Evolutionary conservation across 352 stramenopile genomes (phyloP).

Genomic region (Phytophthora meadii): DNA sequence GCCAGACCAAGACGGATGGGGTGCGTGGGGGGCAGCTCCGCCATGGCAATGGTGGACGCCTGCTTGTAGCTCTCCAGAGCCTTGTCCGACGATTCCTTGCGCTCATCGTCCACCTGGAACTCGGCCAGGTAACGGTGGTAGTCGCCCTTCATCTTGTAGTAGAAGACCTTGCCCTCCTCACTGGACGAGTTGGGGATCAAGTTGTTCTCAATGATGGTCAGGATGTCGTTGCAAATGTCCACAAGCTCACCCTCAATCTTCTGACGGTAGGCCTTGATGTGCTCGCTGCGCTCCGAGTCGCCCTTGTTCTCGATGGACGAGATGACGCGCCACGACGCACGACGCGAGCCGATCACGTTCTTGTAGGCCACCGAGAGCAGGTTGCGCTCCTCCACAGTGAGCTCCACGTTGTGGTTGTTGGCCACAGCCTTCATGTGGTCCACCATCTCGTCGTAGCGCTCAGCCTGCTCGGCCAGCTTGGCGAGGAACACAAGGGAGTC

Average conservation of each 20-base stretch:
- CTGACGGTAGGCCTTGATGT: slow-evolving; percentile 95
- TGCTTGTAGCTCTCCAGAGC: slow-evolving; percentile 83
- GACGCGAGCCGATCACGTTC: slow-evolving; percentile 98
- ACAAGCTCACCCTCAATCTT: slow-evolving; percentile 97
- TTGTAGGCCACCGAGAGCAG: slow-evolving; percentile 95
- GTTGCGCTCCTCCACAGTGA: slow-evolving; percentile 99
- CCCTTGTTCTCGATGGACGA: slow-evolving; percentile 99
- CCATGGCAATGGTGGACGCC: slow-evolving; percentile 92
- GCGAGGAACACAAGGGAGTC: slow-evolving; percentile 85
- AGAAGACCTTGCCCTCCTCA: slow-evolving; percentile 99
- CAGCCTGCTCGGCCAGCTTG: slow-evolving; percentile 83
- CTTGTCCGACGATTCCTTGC: slow-evolving; percentile 94
- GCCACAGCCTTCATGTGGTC: slow-evolving; percentile 99
- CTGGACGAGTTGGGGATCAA: slow-evolving; percentile 98
- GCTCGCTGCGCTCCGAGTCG: slow-evolving; percentile 89
- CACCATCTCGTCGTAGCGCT: slow-evolving; percentile 94
- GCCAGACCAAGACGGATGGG: slow-evolving; percentile 98
- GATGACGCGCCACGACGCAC: slow-evolving; percentile 99
- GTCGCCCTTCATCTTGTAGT: slow-evolving; percentile 99
- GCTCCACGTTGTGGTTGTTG: slow-evolving; percentile 94
- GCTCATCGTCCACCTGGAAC: slow-evolving; percentile 96
- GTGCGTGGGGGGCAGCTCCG: slow-evolving; percentile 97
- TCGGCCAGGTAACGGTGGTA: slow-evolving; percentile 99
- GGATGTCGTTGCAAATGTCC: slow-evolving; percentile 98
- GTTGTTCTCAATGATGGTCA: slow-evolving; percentile 98